phyloP scores from a whole-genome alignment of 1,284 basidiomycete genomes.

The Heterobasidion irregulare region DNA sequence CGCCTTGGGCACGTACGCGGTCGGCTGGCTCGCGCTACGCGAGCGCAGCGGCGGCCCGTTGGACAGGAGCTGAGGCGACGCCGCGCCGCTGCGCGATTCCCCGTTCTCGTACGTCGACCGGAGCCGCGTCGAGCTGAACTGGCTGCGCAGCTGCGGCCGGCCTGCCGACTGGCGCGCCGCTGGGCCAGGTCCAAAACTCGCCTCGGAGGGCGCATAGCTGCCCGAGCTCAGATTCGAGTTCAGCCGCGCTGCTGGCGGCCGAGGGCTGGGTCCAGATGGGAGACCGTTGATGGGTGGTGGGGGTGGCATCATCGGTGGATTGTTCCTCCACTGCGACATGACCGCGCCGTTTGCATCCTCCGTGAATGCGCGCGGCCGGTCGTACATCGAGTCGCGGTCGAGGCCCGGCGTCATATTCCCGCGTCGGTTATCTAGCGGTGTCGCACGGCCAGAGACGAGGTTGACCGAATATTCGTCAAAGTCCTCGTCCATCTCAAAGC shows the following conservation, averaged over 20 bases:
- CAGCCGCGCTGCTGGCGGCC: conserved; percentile 41
- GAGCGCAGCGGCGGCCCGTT: conserved; percentile 36
- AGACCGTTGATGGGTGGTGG: conserved; percentile 9
- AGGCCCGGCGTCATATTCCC: conserved; percentile 43
- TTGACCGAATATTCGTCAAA: conserved; percentile 63
- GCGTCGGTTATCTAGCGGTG: conserved; percentile 50
- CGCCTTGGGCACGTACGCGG: conserved; percentile 48
- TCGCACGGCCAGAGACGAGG: conserved; percentile 56
- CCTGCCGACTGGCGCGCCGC: conserved; percentile 23
- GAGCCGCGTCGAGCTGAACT: conserved; percentile 64
- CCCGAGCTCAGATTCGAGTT: conserved; percentile 35
- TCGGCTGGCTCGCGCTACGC: conserved; percentile 71
- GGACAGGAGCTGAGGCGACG: conserved; percentile 15
- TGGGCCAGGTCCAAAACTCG: conserved; percentile 31
- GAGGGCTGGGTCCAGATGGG: conserved; percentile 18
- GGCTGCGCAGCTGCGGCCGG: conserved; percentile 52
- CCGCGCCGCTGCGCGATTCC: conserved; percentile 10
- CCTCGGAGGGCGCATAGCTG: conserved; percentile 43
- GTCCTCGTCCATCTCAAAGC: conserved; percentile 65
- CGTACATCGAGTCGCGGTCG: conserved; percentile 37
- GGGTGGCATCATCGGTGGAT: conserved; percentile 21
- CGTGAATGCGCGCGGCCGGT: conserved; percentile 60
- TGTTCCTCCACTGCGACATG: conserved; percentile 56
- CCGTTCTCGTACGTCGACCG: conserved; percentile 39
- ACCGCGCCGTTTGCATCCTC: conserved; percentile 62